A percentile compares a stretch with the other conserved stretches of the same genome.
These are phyloP conservation scores for Ampelocalamus luodianensis DNA, from an alignment of 176 grass and related monocot species.

Conservation along the genomic window DNA sequence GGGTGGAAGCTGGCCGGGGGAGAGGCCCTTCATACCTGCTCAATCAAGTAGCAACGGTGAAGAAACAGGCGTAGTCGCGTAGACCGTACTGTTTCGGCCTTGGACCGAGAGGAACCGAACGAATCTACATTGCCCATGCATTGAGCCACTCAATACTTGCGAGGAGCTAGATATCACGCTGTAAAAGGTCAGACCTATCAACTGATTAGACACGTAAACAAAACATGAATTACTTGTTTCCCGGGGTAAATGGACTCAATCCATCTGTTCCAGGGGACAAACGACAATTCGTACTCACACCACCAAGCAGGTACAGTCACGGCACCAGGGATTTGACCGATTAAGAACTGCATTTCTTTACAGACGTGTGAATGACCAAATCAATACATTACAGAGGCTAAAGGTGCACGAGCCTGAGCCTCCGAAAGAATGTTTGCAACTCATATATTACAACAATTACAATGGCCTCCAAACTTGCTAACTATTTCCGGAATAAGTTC, in stretches of 20 bases:
- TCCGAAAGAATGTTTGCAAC: slow-evolving; percentile 76
- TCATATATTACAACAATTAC: slow-evolving; percentile 67
- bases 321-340: not conserved
- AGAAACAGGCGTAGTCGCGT: not conserved
- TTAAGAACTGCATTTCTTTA: slow-evolving; percentile 9
- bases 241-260: not conserved
- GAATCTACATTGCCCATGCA: not conserved
- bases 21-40: too few species aligned
- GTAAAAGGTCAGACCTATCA: too few species aligned
- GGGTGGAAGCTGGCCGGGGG: too few species aligned
- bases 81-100: not conserved
- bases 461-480: slow-evolving; percentile 55
- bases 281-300: not conserved
- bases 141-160: not conserved
- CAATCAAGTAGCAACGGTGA: too few species aligned
- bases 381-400: slow-evolving; percentile 47
- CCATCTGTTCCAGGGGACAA: not conserved
- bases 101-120: not conserved
- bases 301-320: not conserved
- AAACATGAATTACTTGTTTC: not conserved
- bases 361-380: slow-evolving; percentile 47
- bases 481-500: slow-evolving; percentile 51
- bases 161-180: too few species aligned
- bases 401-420: slow-evolving; percentile 42
- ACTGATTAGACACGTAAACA: too few species aligned